Percentiles rank a stretch among this genome's conserved stretches.
phyloP scores from a whole-genome alignment of 768 basidiomycete genomes.

The Rhodotorula graminis region DNA sequence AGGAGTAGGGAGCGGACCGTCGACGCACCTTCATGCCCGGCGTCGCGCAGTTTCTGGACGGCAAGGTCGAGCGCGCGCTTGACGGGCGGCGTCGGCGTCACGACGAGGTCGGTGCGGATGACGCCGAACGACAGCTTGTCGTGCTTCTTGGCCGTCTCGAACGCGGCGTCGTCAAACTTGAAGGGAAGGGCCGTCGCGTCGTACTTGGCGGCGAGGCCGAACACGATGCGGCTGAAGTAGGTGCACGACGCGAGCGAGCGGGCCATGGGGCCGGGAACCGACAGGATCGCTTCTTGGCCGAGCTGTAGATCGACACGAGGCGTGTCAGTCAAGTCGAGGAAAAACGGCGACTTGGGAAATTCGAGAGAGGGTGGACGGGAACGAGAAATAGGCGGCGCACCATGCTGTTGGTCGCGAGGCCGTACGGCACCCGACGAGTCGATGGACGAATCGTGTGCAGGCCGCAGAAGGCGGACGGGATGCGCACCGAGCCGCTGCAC shows the following conservation, averaged over 20 bases:
- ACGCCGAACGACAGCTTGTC: constrained; percentile 57
- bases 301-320: background rate
- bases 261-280: constrained; percentile 14
- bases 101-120: constrained; percentile 61
- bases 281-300: background rate
- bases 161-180: background rate
- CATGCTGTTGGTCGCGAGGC: constrained; percentile 49
- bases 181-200: constrained; percentile 41
- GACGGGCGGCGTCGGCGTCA: constrained; percentile 63
- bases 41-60: constrained; percentile 55
- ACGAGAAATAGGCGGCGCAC: constrained; percentile 49
- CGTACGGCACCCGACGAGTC: constrained; percentile 19
- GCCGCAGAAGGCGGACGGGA: constrained; percentile 64
- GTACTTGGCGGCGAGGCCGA: constrained; percentile 59
- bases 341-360: background rate
- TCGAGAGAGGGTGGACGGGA: too few relatives aligned
- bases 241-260: constrained; percentile 9
- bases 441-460: constrained; percentile 49
- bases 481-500: constrained; percentile 50
- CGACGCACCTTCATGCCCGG: constrained; percentile 62
- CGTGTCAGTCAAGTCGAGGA: background rate
- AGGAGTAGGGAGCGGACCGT: background rate
- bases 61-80: constrained; percentile 57
- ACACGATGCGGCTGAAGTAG: background rate
- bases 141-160: too few relatives aligned